These are phyloP conservation scores for Myrica gale DNA, from an alignment of 306 rosid genomes.

Conservation along the genomic window DNA sequence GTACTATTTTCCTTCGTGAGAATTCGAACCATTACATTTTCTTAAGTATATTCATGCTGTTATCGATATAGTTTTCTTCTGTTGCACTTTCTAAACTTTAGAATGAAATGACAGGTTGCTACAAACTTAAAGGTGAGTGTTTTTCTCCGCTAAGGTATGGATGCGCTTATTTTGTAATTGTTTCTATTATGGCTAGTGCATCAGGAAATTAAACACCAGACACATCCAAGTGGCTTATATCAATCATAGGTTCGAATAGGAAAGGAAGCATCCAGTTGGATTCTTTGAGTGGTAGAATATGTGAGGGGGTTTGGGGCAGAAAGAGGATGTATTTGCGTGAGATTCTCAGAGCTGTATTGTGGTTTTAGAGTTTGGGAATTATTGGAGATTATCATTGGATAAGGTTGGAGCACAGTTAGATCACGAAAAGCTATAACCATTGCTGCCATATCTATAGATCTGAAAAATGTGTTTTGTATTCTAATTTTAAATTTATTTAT, in stretches of 20 bases:
- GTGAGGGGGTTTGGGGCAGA: not conserved
- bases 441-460: too few relatives aligned
- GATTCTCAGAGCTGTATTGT: not conserved
- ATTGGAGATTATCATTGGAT: too few relatives aligned
- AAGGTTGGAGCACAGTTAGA: too few relatives aligned
- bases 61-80: constrained; percentile 16
- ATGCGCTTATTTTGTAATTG: constrained; percentile 23
- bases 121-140: constrained; percentile 73
- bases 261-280: not conserved
- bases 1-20: constrained; percentile 91
- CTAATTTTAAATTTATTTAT: too few relatives aligned
- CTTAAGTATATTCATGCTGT: not conserved
- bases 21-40: constrained; percentile 23
- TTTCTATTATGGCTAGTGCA: not conserved
- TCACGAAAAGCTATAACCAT: too few relatives aligned
- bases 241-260: not conserved
- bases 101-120: constrained; percentile 63
- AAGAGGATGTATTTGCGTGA: not conserved
- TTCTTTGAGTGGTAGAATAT: not conserved
- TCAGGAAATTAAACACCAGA: not conserved
- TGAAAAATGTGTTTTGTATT: too few relatives aligned
- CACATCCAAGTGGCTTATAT: too few relatives aligned
- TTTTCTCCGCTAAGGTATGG: constrained; percentile 34
- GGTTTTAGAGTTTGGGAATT: not conserved
- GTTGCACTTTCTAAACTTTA: constrained; percentile 36